A percentile compares a stretch with the other conserved stretches of the same genome.
phyloP scores from a whole-genome alignment of 2,329 filamentous ascomycete genomes.

The Thelonectria discophora region DNA sequence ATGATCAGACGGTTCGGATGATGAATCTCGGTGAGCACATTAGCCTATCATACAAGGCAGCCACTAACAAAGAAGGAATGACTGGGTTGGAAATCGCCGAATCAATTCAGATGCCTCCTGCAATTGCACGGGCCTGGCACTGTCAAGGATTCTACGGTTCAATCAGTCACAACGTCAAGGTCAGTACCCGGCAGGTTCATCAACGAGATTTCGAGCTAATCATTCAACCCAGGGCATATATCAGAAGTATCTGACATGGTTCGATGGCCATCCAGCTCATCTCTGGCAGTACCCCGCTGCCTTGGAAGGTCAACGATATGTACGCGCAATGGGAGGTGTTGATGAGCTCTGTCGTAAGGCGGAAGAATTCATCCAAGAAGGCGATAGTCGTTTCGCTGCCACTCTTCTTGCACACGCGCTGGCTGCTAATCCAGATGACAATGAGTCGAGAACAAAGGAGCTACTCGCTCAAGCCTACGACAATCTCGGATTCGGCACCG shows the following conservation, averaged over 20 bases:
- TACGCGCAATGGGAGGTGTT: slow-evolving; percentile 49
- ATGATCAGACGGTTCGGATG: slow-evolving; percentile 52
- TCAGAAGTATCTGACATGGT: slow-evolving; percentile 36
- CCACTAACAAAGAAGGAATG: slow-evolving; percentile 34
- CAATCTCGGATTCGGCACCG: slow-evolving; percentile 46
- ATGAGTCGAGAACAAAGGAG: slow-evolving; percentile 22
- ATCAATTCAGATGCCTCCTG: slow-evolving; percentile 44
- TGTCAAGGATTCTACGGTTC: slow-evolving; percentile 50
- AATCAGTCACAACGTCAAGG: slow-evolving; percentile 51
- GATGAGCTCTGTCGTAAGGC: slow-evolving; percentile 45
- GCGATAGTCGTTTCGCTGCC: slow-evolving; percentile 51
- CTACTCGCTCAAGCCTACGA: slow-evolving; percentile 46
- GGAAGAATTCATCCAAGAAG: slow-evolving; percentile 38
- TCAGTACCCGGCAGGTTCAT: too few species aligned
- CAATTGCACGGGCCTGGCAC: slow-evolving; percentile 31
- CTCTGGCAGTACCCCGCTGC: slow-evolving; percentile 19
- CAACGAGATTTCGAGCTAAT: neutral
- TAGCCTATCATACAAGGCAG: too few species aligned
- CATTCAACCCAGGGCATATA: slow-evolving; percentile 24
- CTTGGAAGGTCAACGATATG: slow-evolving; percentile 47
- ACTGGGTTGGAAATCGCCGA: slow-evolving; percentile 53
- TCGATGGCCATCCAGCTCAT: slow-evolving; percentile 34
- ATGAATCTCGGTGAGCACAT: slow-evolving; percentile 41
- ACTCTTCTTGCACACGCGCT: slow-evolving; percentile 50
- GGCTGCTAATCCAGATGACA: slow-evolving; percentile 37